Base-by-base conservation (phyloP, 2,329 filamentous ascomycete species). In the Ophiosphaerella herpotricha region DNA sequence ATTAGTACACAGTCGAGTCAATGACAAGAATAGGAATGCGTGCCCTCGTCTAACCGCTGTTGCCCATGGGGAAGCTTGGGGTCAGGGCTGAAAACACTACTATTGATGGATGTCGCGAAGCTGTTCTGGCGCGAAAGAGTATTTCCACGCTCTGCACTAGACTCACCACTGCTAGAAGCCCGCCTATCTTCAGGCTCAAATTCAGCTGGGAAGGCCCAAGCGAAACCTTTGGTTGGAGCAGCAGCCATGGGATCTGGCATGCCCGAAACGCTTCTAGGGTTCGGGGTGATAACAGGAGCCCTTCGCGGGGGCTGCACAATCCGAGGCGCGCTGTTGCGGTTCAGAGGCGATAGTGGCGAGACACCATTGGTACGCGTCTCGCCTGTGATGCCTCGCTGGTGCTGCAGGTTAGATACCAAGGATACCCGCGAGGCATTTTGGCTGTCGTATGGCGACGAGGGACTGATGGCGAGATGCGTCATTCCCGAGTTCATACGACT, bases 141-240 rank as follows among this genome's bases (percentile, higher is more conserved):
- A 35, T 82, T 75, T 33, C 83, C 83, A 39, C 40, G 78, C 76
- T 60, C 76, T 68, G 72, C 67, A 72, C 65, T 79, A 62, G 76
- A 76, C 39, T 77, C 75, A 57, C 73, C 74, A 54, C 80, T 81
- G 55, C 76, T 79, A 13, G 77, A 79, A 29, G 72, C 75, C 49
- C 77, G 68, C 46, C 76, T 68, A 34, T 80, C 77, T 36, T 78
- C 80, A 32, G 73, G 77, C 50, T 88, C 84, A 44, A 86, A 83
- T 46, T 88, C 85, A 65, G 90, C 89, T 1, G 89, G 89, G 61
- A 92, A 92, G 58, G 89, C 89, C 89, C 89, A 93, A 4, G 89
- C 87, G 69, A 88, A 89, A 68, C 89, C 89, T 71, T 91, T 91
- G 9, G 88, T 92, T 5, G 89, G 89, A 68, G 90, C 87, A 26